Base-by-base conservation (phyloP, 1,284 basidiomycete genomes). In the Ceratobasidium sp. region DNA sequence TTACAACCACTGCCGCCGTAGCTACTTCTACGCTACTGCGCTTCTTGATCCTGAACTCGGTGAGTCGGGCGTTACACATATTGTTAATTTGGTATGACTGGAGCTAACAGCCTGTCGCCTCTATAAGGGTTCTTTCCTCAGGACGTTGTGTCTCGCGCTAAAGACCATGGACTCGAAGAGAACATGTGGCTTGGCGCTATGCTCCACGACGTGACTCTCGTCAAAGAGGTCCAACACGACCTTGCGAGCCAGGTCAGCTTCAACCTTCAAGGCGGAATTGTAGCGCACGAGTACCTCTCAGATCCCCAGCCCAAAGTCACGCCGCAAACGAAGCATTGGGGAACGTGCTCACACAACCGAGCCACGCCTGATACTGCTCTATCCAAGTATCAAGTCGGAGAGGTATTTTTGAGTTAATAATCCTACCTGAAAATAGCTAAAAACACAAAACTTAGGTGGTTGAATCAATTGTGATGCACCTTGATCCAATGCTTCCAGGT, bases 111-210 rank as follows among this genome's bases (percentile, higher is more conserved):
- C 23, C 28, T 17, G 2, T 40, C 23, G 17, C 4, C 17, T 15
- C 28, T 17, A 62, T 15, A 17, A 68, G 66, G 5, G 5, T 44
- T 71, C 12, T 71, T 71, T 38, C 56, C 68, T 15, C 28, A 52
- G 13, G 68, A 71, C 6, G 40, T 46, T 28, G 54, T 71, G n/a
- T 13, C 33, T 4, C 23, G 52, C 13, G 52, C 68, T 3, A 71
- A 71, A n/a, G 23, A 48, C 13, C 38, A 44, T 28, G 68, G 68
- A 1, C 52, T 71, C 5, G 68, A 71, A 38, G 68, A 71, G 40
- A 71, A 71, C 40, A 71, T 71, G 68, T 71, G 68, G 68, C 68
- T 71, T 40, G 42, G 54, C 20, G 68, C 68, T n/a, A 71, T 71
- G 68, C 68, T 71, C n/a, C 68, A 71, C 23, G 68, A 71, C 56